Percentiles rank a stretch among this genome's conserved stretches.
phyloP scores from a whole-genome alignment of 2,329 filamentous ascomycete genomes.

The Colletotrichum scovillei region DNA sequence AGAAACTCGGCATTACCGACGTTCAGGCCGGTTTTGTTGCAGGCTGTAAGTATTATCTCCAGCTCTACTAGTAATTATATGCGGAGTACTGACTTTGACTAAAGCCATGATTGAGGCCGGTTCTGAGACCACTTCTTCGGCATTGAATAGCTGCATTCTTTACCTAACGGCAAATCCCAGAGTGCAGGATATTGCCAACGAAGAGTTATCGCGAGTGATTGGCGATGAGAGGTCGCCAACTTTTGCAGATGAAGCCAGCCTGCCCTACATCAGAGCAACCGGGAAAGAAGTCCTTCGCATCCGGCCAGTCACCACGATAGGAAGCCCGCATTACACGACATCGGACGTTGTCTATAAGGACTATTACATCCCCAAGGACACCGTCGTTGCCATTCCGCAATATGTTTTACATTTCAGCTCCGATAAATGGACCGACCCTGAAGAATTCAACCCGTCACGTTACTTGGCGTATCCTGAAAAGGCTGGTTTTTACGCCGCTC shows the following conservation, averaged over 20 bases:
- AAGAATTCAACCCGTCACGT: background rate
- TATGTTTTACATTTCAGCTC: background rate
- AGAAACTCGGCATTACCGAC: background rate
- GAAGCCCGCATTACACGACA: background rate
- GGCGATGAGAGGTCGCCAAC: background rate
- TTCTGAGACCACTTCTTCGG: background rate
- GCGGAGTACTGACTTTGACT: background rate
- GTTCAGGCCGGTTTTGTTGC: background rate
- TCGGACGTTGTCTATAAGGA: background rate
- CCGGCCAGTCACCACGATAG: background rate
- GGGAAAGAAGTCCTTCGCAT: constrained; percentile 62
- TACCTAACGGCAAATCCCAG: background rate
- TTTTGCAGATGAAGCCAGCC: background rate
- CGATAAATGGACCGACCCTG: background rate
- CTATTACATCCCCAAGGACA: constrained; percentile 7
- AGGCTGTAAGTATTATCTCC: background rate
- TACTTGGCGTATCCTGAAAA: constrained; percentile 2
- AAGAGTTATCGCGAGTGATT: background rate
- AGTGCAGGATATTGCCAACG: background rate
- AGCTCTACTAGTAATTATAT: background rate
- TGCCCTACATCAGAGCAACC: constrained; percentile 39
- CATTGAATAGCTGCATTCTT: background rate
- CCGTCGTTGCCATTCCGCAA: background rate
- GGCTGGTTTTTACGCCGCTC: background rate
- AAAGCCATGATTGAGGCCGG: background rate